A percentile compares a stretch with the other conserved stretches of the same genome.
These are phyloP conservation scores for Calonectria naviculata DNA, from an alignment of 2,329 filamentous ascomycete genomes.

Conservation along the genomic window DNA sequence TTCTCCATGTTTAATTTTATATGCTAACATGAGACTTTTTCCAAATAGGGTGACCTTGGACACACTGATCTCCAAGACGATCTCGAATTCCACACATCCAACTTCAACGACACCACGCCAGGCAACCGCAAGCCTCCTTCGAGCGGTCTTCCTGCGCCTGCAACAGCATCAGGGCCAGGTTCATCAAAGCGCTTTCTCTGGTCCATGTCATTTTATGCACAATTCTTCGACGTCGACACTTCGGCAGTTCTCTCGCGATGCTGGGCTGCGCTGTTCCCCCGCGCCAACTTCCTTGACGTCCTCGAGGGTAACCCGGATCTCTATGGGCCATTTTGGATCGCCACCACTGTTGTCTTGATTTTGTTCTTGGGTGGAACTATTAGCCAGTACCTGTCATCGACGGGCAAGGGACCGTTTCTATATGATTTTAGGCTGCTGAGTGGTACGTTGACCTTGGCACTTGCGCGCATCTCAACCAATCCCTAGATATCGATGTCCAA, in stretches of 20 bases:
- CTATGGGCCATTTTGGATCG: slow-evolving; percentile 99
- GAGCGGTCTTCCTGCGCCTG: slow-evolving; percentile 66
- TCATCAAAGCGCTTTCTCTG: slow-evolving; percentile 90
- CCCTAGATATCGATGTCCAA: neutral
- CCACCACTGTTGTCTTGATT: slow-evolving; percentile 95
- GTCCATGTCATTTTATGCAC: slow-evolving; percentile 92
- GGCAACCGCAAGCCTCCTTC: slow-evolving; percentile 61
- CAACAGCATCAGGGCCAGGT: slow-evolving; percentile 58
- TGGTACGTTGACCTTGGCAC: slow-evolving; percentile 60
- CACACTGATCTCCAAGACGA: slow-evolving; percentile 99
- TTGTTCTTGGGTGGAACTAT: slow-evolving; percentile 96
- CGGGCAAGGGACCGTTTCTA: slow-evolving; percentile 78
- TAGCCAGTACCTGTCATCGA: slow-evolving; percentile 83
- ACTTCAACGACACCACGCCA: slow-evolving; percentile 74
- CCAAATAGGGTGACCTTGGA: slow-evolving; percentile 88
- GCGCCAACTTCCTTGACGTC: slow-evolving; percentile 95
- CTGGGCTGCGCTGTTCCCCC: slow-evolving; percentile 88
- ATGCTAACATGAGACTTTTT: slow-evolving; percentile 25
- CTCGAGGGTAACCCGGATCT: slow-evolving; percentile 96
- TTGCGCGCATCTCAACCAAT: neutral
- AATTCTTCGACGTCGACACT: slow-evolving; percentile 99
- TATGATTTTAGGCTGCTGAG: slow-evolving; percentile 94
- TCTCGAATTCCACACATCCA: slow-evolving; percentile 97
- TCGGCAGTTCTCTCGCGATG: slow-evolving; percentile 88
- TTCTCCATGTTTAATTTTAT: neutral